These are phyloP conservation scores for Geotrichum armillariae DNA, from an alignment of 1,139 yeast species.

Conservation along the genomic window DNA sequence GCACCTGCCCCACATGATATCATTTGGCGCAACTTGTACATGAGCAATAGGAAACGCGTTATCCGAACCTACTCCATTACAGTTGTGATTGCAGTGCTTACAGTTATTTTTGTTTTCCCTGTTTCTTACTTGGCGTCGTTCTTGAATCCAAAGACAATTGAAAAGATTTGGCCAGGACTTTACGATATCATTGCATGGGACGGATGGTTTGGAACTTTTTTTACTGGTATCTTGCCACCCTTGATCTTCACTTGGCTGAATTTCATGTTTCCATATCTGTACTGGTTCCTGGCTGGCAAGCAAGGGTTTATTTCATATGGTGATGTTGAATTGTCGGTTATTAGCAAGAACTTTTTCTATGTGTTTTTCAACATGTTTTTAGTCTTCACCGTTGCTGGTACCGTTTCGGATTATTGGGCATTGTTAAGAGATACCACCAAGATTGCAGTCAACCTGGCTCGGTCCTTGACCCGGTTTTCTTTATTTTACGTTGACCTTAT, in stretches of 20 bases:
- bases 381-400: conserved; percentile 80
- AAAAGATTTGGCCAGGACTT: conserved; percentile 69
- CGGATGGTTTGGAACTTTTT: conserved; percentile 58
- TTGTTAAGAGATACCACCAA: conserved; percentile 73
- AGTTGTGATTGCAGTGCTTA: conserved; percentile 58
- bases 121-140: conserved; percentile 72
- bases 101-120: conserved; percentile 70
- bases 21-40: conserved; percentile 71
- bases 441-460: conserved; percentile 76
- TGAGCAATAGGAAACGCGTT: conserved; percentile 58
- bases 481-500: conserved; percentile 81
- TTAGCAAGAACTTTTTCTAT: conserved; percentile 79
- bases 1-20: conserved; percentile 92
- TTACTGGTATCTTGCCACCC: conserved; percentile 79
- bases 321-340: conserved; percentile 75
- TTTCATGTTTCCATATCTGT: conserved; percentile 71
- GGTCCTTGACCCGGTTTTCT: conserved; percentile 66
- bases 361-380: conserved; percentile 81
- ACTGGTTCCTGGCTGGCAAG: conserved; percentile 61
- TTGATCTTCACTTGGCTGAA: conserved; percentile 74
- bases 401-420: conserved; percentile 64
- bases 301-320: conserved; percentile 82
- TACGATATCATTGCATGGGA: conserved; percentile 62
- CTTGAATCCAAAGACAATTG: conserved; percentile 65
- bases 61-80: conserved; percentile 63